Evolutionary conservation across 2,329 filamentous ascomycete species (phyloP).

Genomic region (Xylariaceae sp.): DNA sequence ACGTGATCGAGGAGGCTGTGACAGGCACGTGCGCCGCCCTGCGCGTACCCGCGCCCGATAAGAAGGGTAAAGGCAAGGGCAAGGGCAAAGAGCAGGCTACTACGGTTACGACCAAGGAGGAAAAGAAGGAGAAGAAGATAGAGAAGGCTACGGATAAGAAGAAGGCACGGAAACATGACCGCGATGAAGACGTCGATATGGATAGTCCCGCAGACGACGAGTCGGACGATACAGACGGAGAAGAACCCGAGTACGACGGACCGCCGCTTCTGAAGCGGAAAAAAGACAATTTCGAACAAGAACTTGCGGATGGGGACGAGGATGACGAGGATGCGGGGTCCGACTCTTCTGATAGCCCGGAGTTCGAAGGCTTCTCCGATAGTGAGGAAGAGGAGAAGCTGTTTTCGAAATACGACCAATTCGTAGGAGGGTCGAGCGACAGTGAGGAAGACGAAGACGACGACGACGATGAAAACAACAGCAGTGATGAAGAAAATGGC

Average conservation of each 20-base stretch:
- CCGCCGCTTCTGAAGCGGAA: constrained; percentile 28
- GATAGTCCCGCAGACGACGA: constrained; percentile 17
- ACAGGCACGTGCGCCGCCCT: constrained; percentile 44
- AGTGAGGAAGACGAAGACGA: constrained; percentile 33
- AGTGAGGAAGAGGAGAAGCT: constrained; percentile 33
- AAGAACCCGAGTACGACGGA: constrained; percentile 25
- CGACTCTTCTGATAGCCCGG: constrained; percentile 9
- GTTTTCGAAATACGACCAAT: constrained; percentile 40
- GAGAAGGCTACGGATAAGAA: constrained; percentile 12
- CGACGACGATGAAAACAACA: constrained; percentile 17
- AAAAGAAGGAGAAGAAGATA: constrained; percentile 21
- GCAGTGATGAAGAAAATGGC: constrained; percentile 26
- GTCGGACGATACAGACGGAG: constrained; percentile 15
- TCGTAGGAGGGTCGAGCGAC: constrained; percentile 41
- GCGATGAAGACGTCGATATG: constrained; percentile 5
- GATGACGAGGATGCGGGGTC: constrained; percentile 14
- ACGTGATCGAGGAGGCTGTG: constrained; percentile 44
- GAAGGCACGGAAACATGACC: constrained; percentile 2
- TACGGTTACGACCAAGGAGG: neutral
- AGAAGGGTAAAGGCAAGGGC: constrained; percentile 31
- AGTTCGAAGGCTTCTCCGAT: constrained; percentile 25
- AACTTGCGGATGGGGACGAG: constrained; percentile 23
- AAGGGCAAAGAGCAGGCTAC: constrained; percentile 25
- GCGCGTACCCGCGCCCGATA: constrained; percentile 43
- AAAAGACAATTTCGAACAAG: constrained; percentile 33